A percentile compares a stretch with the other conserved stretches of the same genome.
Conservation (phyloP, 164 flowering plant species). For the Stephania yunnanensis region DNA sequence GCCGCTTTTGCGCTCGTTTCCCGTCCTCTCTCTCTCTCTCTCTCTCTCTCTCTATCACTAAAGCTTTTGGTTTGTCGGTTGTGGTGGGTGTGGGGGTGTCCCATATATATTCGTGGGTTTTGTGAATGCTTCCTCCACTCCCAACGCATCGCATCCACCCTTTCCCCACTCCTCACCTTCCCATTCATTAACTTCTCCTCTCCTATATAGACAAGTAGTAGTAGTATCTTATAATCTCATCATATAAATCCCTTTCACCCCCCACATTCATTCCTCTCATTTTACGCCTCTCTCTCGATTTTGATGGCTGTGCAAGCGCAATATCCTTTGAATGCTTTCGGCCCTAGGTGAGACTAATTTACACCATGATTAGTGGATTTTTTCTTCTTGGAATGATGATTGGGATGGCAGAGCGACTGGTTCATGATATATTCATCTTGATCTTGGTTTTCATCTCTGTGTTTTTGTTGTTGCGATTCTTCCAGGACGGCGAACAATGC, state of each 20-base stretch:
- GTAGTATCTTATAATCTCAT: neutral
- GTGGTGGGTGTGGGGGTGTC: neutral
- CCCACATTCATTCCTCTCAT: neutral
- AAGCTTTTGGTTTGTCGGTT: neutral
- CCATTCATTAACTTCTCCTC: neutral
- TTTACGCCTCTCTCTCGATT: neutral
- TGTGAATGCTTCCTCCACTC: conserved; percentile 5
- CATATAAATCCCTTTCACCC: neutral
- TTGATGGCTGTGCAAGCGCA: conserved; percentile 15
- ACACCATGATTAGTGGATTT: no score
- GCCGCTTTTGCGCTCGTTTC: conserved; percentile 1
- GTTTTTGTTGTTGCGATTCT: neutral
- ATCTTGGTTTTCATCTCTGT: neutral
- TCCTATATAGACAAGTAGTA: no score
- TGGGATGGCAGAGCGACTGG: neutral
- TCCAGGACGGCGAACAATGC: neutral
- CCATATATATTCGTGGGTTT: conserved; percentile 1
- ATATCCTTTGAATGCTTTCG: conserved; percentile 10
- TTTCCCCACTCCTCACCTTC: conserved; percentile 3
- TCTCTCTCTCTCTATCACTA: neutral
- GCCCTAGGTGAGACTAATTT: neutral
- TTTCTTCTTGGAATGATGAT: neutral
- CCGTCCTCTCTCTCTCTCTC: neutral
- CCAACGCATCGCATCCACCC: neutral
- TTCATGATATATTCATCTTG: neutral